Evolutionary conservation across 139 green algal species (phyloP).

Genomic region (Ostreobium quekettii): DNA sequence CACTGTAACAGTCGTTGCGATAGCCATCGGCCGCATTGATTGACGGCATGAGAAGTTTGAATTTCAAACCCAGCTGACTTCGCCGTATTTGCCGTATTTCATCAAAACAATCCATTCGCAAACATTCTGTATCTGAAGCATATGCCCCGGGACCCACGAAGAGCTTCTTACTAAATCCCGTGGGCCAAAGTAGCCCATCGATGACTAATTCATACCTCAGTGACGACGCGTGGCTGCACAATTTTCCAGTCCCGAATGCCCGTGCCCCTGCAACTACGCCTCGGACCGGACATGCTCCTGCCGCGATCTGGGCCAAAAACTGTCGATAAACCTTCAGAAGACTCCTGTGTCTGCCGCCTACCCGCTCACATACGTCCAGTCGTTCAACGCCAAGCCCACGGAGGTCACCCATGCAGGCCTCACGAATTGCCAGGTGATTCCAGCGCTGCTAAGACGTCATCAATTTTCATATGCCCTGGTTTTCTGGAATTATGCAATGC

Average conservation of each 20-base stretch:
- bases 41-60: no score
- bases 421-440: background rate
- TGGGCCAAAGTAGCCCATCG: no score
- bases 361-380: conserved; percentile 46
- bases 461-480: background rate
- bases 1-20: no score
- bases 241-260: conserved; percentile 38
- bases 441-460: background rate
- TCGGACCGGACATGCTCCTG: conserved; percentile 53
- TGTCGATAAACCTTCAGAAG: conserved; percentile 55
- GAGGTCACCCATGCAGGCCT: conserved; percentile 28
- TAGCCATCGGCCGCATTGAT: no score
- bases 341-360: conserved; percentile 53
- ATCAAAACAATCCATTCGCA: no score
- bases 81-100: no score
- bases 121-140: no score
- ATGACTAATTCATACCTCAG: no score
- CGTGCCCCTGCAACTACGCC: conserved; percentile 66
- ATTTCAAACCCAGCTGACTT: no score
- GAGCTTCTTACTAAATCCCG: no score
- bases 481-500: conserved; percentile 25
- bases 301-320: conserved; percentile 46
- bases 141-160: no score
- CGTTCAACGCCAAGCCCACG: conserved; percentile 39
- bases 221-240: no score